Evolutionary conservation across 352 stramenopile genomes (phyloP).

Genomic region (Pseudoperonospora humuli): DNA sequence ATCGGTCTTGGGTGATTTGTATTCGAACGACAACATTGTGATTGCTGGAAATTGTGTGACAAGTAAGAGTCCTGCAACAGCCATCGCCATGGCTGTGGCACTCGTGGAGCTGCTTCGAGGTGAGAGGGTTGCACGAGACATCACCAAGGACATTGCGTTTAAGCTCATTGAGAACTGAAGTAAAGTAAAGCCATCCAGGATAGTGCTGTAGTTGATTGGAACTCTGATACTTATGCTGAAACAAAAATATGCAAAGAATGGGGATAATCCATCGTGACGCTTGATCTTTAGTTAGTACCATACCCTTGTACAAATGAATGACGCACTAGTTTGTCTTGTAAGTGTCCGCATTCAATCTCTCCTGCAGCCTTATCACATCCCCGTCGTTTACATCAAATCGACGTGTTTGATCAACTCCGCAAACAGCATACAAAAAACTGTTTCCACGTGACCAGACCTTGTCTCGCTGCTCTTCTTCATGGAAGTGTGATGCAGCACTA

Average conservation of each 20-base stretch:
- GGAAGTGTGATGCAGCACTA: constrained; percentile 57
- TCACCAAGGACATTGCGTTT: constrained; percentile 26
- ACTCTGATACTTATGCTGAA: neutral
- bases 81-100: constrained; percentile 43
- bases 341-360: constrained; percentile 41
- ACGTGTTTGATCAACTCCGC: constrained; percentile 29
- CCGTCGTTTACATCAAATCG: constrained; percentile 12
- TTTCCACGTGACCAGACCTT: constrained; percentile 60
- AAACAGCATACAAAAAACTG: constrained; percentile 64
- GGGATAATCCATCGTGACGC: no score
- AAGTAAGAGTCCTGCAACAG: constrained; percentile 49
- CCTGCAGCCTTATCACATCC: constrained; percentile 28
- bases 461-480: constrained; percentile 58
- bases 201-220: neutral
- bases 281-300: no score
- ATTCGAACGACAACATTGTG: constrained; percentile 43
- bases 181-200: no score
- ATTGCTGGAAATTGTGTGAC: constrained; percentile 60
- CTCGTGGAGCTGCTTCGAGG: constrained; percentile 57
- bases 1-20: constrained; percentile 35
- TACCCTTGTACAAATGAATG: constrained; percentile 57
- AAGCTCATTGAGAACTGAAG: constrained; percentile 23
- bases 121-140: constrained; percentile 24
- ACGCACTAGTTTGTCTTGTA: constrained; percentile 42
- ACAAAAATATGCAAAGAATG: no score